Base-by-base conservation (phyloP, 2,329 filamentous ascomycete genomes). In the Coniosporium tulheliwenetii region DNA sequence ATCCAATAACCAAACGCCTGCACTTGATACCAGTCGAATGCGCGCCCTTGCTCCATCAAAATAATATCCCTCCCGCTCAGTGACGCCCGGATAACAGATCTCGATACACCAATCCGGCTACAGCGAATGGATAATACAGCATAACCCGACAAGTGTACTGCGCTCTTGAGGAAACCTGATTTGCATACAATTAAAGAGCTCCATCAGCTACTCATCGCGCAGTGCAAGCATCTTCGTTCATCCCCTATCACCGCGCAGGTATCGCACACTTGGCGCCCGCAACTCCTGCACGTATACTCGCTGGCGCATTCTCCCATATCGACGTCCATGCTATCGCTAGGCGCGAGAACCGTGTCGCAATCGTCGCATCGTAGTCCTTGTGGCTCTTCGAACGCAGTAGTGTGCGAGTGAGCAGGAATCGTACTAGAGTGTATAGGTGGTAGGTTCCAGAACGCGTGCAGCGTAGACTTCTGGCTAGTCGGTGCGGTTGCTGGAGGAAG, bases 401-500 rank as follows among this genome's bases (percentile, higher is more conserved):
- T 43, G 40, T 42, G 43, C n/a, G 44, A 38, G 29, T 50, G 43
- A n/a, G 40, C 43, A 30, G 47, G 31, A 8, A 44, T 44, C 14
- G 49, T 37, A 13, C 52, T 49, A 2, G 56, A 51, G 5, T 52
- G 56, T 2, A 54, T 49, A 12, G 58, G 54, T 7, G 57, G 48
- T 1, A 68, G 54, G 9, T 56, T 58, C 66, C 66, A 69, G 49
- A 69, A 68, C 2, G 58, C 54, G 43, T 69, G 66, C 1, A 69
- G 51, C 2, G 64, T 68, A 9, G 60, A 66, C 42, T 59, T 61
- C 43, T 67, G 65, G 30, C 46, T 39, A 10, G 38, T 35, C 16
- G 52, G 47, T 32, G 52, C 47, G 29, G 46, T 30, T 30, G 46
- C 30, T 42, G 45, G 39, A 48, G 47, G 12, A 37, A 35, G 30